A percentile compares a stretch with the other conserved stretches of the same genome.
Conservation (phyloP, 208 protist species). For the Trypanosoma rangeli region DNA sequence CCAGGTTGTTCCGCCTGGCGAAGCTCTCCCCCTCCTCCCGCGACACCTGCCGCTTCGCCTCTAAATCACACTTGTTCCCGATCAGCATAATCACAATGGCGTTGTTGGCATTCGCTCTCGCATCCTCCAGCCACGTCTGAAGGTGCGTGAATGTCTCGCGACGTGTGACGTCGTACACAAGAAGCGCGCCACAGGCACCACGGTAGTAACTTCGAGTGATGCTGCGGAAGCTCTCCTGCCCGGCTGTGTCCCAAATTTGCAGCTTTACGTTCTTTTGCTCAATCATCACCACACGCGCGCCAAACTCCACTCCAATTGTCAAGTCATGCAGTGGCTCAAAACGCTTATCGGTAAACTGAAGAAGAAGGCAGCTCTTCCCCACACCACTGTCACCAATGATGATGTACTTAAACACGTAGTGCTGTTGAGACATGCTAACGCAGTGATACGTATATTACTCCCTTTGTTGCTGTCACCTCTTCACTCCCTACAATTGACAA, state of each 20-base stretch:
- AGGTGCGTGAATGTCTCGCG: slow-evolving; percentile 97
- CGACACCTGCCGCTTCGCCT: slow-evolving; percentile 90
- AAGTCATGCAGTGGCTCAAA: slow-evolving; percentile 99
- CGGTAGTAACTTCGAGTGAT: slow-evolving; percentile 99
- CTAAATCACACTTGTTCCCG: slow-evolving; percentile 99
- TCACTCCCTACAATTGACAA: too few species aligned
- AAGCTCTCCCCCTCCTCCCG: slow-evolving; percentile 96
- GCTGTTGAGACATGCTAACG: slow-evolving; percentile 43
- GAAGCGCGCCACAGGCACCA: slow-evolving; percentile 97
- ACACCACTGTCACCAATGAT: slow-evolving; percentile 96
- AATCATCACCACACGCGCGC: slow-evolving; percentile 95
- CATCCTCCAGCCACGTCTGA: slow-evolving; percentile 97
- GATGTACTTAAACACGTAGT: slow-evolving; percentile 98
- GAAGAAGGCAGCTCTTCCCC: slow-evolving; percentile 98
- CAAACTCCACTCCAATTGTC: slow-evolving; percentile 99
- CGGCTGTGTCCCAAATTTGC: slow-evolving; percentile 99
- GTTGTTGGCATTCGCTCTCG: slow-evolving; percentile 93
- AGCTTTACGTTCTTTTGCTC: slow-evolving; percentile 97
- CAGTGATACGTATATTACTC: neutral
- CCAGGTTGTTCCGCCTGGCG: slow-evolving; percentile 93
- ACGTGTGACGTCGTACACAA: slow-evolving; percentile 98
- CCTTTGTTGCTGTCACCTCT: neutral
- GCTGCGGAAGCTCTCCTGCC: slow-evolving; percentile 98
- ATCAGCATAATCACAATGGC: slow-evolving; percentile 99
- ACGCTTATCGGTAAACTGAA: slow-evolving; percentile 99